Evolutionary conservation across 805 yeast species (phyloP).

Genomic region (Novakomyces olei): DNA sequence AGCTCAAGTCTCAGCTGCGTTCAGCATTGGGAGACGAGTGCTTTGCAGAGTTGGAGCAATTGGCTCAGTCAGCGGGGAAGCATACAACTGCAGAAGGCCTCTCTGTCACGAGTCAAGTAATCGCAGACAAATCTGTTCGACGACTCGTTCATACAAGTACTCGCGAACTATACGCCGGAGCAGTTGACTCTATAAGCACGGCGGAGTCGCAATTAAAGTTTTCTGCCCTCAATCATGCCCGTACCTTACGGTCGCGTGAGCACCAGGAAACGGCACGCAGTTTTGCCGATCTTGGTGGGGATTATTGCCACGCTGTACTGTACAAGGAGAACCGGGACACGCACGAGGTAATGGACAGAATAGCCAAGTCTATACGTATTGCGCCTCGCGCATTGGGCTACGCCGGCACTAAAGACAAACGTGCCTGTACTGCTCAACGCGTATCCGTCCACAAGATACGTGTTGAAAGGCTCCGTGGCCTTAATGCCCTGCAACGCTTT

Average conservation of each 20-base stretch:
- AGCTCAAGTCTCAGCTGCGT: conserved; percentile 10
- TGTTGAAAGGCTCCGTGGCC: conserved; percentile 49
- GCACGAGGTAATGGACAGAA: conserved; percentile 70
- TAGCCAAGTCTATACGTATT: conserved; percentile 49
- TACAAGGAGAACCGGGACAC: conserved; percentile 94
- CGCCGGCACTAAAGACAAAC: conserved; percentile 92
- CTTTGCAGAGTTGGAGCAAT: too few species aligned
- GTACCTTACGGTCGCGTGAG: too few species aligned
- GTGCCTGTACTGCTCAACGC: conserved; percentile 85
- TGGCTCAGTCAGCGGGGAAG: too few species aligned
- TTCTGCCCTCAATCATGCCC: too few species aligned
- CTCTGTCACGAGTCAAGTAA: too few species aligned
- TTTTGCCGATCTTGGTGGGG: conserved; percentile 2
- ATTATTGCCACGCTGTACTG: conserved; percentile 35
- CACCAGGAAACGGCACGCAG: too few species aligned
- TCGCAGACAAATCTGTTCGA: too few species aligned
- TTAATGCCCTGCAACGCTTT: conserved; percentile 46
- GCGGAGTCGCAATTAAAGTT: conserved; percentile 42
- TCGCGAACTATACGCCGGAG: conserved; percentile 52
- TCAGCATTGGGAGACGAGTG: too few species aligned
- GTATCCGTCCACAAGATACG: conserved; percentile 46
- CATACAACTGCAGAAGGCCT: too few species aligned
- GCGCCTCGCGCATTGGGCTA: conserved; percentile 52
- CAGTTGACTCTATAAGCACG: conserved; percentile 61
- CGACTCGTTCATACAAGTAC: too few species aligned